These are phyloP conservation scores for Dentipellis sp. DNA, from an alignment of 768 basidiomycete genomes.

Conservation along the genomic window DNA sequence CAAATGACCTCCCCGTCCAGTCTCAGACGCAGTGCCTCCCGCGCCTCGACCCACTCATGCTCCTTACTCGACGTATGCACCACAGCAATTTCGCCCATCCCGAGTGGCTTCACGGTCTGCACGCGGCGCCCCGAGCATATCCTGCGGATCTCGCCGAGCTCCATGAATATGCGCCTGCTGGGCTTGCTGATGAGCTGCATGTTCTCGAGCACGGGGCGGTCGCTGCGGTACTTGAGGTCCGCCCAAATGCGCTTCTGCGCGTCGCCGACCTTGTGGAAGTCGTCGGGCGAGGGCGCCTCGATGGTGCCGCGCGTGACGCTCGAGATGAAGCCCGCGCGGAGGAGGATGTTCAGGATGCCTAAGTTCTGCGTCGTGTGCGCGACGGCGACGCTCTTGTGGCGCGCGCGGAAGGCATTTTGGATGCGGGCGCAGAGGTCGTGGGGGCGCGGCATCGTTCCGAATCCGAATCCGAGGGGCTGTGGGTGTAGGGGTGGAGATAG, in stretches of 20 bases:
- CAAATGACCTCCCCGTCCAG: slow-evolving; percentile 84
- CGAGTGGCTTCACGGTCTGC: slow-evolving; percentile 72
- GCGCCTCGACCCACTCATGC: slow-evolving; percentile 83
- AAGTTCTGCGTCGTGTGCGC: slow-evolving; percentile 85
- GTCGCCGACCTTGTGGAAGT: slow-evolving; percentile 50
- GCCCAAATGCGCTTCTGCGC: slow-evolving; percentile 85
- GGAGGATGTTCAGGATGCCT: slow-evolving; percentile 85
- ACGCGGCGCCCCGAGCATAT: slow-evolving; percentile 80
- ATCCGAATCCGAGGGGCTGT: no score
- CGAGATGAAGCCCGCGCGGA: slow-evolving; percentile 83
- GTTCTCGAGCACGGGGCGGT: slow-evolving; percentile 68
- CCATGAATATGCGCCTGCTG: slow-evolving; percentile 72
- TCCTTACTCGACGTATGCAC: slow-evolving; percentile 64
- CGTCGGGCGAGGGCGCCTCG: slow-evolving; percentile 49
- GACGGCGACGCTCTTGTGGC: slow-evolving; percentile 69
- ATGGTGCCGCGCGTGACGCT: slow-evolving; percentile 74
- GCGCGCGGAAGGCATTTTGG: slow-evolving; percentile 87
- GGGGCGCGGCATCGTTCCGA: slow-evolving; percentile 43
- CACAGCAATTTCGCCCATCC: slow-evolving; percentile 89
- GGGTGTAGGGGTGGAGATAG: not conserved
- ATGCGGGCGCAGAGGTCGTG: slow-evolving; percentile 85
- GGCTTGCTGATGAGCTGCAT: slow-evolving; percentile 85
- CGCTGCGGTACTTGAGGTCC: slow-evolving; percentile 87
- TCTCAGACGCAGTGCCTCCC: slow-evolving; percentile 78
- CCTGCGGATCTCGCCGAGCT: slow-evolving; percentile 57